Base-by-base conservation (phyloP, 2,329 filamentous ascomycete species). In the Lasiodiplodia sp. region DNA sequence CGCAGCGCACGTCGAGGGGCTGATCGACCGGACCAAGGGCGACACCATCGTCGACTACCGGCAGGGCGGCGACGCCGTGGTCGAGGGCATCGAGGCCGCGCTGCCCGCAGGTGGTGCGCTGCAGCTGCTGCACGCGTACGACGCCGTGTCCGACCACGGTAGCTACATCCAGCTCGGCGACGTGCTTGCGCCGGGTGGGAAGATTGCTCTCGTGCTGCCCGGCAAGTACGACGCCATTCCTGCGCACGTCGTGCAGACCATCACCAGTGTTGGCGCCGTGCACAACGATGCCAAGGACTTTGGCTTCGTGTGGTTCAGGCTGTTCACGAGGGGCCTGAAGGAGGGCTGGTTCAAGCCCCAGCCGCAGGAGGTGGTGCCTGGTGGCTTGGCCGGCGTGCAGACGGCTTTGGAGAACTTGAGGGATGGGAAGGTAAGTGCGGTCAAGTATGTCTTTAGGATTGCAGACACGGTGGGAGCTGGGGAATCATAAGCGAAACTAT, bases 1-100 rank as follows among this genome's bases (percentile, higher is more conserved):
- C 6, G 76, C 76, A 10, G 72, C 82, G 2, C 85, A 85, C 71
- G 87, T 90, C 3, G 80, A 86, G 74, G 76, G 73, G 0, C 77
- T 89, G 38, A 83, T 90, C 67, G 84, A 67, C 65, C 65, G 65
- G 23, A 7, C 23, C 64, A 86, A 86, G 73, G 87, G 88, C 49
- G 88, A 90, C 72, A 78, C 80, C 0, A 78, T 90, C 25, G 75
- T 91, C 68, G 88, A 91, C 78, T 90, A 91, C 76, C 86, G 88
- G 28, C 62, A 72, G 14, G 77, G 76, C 62, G 68, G 75, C 58
- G 76, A 75, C 16, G 73, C 71, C 7, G 60, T 64, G 6, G 47
- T 52, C 44, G 68, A 73, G 60, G 73, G 71, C 14, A 73, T 79
- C 63, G 70, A 72, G 40, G 72, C 74, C 5, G 75, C 75, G 3